Conservation (phyloP, 768 basidiomycete genomes). For the Gelatoporia subvermispora region DNA sequence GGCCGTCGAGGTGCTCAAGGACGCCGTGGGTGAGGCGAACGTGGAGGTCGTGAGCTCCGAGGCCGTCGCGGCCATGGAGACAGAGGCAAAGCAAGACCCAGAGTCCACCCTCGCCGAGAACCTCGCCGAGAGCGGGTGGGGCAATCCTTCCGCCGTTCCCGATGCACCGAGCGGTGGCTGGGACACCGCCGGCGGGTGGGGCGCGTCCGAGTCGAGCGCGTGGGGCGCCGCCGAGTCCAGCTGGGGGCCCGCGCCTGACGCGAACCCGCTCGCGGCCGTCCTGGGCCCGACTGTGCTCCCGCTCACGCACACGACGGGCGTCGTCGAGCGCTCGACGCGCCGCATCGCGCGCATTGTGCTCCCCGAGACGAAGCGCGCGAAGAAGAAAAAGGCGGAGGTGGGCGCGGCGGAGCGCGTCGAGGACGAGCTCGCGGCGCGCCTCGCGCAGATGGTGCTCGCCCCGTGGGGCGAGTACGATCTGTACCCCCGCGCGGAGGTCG, state of each 20-base stretch:
- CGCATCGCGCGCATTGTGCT: conserved; percentile 44
- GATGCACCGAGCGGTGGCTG: conserved; percentile 1
- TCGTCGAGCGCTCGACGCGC: conserved; percentile 64
- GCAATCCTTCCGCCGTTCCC: background rate
- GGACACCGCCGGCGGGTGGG: conserved; percentile 12
- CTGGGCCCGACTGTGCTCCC: conserved; percentile 57
- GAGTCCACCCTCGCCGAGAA: conserved; percentile 11
- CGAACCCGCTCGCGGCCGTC: conserved; percentile 31
- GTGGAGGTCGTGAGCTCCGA: conserved; percentile 14
- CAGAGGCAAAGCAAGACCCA: conserved; percentile 10
- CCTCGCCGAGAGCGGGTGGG: background rate
- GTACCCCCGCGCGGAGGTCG: conserved; percentile 34
- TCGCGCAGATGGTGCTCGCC: conserved; percentile 47
- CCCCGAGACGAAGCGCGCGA: conserved; percentile 7
- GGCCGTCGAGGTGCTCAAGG: conserved; percentile 4
- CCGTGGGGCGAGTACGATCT: conserved; percentile 46
- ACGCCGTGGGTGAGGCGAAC: conserved; percentile 4
- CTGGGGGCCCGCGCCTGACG: conserved; percentile 10
- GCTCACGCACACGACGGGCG: conserved; percentile 56
- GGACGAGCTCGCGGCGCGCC: conserved; percentile 38
- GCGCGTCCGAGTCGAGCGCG: conserved; percentile 2
- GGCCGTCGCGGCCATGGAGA: conserved; percentile 3
- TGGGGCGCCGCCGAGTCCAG: conserved; percentile 4
- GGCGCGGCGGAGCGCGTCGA: conserved; percentile 34
- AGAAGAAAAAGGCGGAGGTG: conserved; percentile 14